phyloP scores from a whole-genome alignment of 352 stramenopile species.

The Pythium volutum region DNA sequence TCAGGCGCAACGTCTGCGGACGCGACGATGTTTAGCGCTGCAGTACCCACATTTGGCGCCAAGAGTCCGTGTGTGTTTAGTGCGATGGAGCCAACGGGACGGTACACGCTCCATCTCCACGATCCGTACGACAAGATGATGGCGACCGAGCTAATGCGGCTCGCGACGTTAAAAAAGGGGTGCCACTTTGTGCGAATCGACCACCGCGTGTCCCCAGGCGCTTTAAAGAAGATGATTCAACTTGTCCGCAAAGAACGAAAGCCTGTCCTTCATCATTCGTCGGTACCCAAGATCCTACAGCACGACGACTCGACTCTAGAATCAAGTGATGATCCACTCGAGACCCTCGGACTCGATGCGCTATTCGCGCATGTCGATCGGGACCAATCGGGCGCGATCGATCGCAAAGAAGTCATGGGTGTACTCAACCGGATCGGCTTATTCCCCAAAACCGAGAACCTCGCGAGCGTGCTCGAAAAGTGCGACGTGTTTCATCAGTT shows the following conservation, averaged over 20 bases:
- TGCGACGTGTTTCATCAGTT: conserved; percentile 47
- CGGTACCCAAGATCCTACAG: conserved; percentile 8
- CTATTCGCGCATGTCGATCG: conserved; percentile 65
- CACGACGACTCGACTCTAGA: conserved; percentile 5
- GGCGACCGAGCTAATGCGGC: conserved; percentile 61
- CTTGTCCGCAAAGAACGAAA: conserved; percentile 49
- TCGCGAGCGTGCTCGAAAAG: conserved; percentile 41
- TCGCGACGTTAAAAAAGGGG: conserved; percentile 68
- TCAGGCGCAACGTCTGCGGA: background rate
- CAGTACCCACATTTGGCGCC: conserved; percentile 37
- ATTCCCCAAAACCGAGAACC: conserved; percentile 47
- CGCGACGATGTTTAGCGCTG: background rate
- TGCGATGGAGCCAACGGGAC: conserved; percentile 59
- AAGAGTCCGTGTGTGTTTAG: conserved; percentile 56
- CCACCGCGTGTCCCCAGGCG: conserved; percentile 32
- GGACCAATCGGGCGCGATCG: conserved; percentile 55
- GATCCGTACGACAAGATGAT: conserved; percentile 84
- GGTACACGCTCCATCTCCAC: conserved; percentile 60
- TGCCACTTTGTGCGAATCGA: conserved; percentile 67
- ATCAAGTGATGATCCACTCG: conserved; percentile 40
- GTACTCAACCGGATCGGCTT: conserved; percentile 69
- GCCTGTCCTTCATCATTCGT: background rate
- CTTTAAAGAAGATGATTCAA: conserved; percentile 36
- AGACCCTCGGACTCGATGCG: conserved; percentile 53
- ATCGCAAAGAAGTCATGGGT: conserved; percentile 51